These are phyloP conservation scores for Carex cristatella DNA, from an alignment of 176 grass and related monocot species.

Conservation along the genomic window DNA sequence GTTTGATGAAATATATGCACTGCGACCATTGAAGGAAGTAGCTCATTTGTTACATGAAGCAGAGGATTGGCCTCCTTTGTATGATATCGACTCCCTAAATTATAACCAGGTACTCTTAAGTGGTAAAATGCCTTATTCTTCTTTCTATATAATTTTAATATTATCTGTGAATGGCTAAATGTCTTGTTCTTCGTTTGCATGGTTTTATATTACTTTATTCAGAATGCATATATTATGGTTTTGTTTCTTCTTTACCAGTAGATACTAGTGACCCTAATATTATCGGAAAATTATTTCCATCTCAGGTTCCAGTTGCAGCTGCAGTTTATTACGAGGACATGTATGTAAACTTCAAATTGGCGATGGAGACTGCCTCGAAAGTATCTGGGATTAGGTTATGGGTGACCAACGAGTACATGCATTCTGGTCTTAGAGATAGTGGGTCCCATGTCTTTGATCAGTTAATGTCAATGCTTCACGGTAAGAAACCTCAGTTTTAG, in stretches of 20 bases:
- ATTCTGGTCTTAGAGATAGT: constrained; percentile 63
- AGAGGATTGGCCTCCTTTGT: constrained; percentile 67
- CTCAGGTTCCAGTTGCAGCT: constrained; percentile 69
- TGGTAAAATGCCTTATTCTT: constrained; percentile 1
- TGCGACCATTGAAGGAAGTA: constrained; percentile 58
- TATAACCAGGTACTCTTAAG: constrained; percentile 62
- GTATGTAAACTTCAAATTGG: constrained; percentile 92
- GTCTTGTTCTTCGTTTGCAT: neutral
- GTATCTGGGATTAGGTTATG: constrained; percentile 68
- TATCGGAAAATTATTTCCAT: neutral
- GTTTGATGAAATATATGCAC: constrained; percentile 73
- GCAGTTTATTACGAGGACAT: constrained; percentile 95
- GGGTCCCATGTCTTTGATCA: constrained; percentile 69
- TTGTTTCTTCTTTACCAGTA: neutral
- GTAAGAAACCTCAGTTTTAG: constrained; percentile 74
- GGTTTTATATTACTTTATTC: too few relatives aligned
- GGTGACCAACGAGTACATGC: constrained; percentile 96
- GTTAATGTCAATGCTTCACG: constrained; percentile 56
- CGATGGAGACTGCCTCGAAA: constrained; percentile 73
- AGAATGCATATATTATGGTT: neutral
- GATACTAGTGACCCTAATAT: neutral
- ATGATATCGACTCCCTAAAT: constrained; percentile 54
- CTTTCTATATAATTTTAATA: neutral
- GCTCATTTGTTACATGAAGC: constrained; percentile 72
- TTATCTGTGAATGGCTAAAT: neutral